Evolutionary conservation across 2,329 filamentous ascomycete species (phyloP), one percentile per base, ranked within the genome.

Genomic region (Cadophora gregata): DNA sequence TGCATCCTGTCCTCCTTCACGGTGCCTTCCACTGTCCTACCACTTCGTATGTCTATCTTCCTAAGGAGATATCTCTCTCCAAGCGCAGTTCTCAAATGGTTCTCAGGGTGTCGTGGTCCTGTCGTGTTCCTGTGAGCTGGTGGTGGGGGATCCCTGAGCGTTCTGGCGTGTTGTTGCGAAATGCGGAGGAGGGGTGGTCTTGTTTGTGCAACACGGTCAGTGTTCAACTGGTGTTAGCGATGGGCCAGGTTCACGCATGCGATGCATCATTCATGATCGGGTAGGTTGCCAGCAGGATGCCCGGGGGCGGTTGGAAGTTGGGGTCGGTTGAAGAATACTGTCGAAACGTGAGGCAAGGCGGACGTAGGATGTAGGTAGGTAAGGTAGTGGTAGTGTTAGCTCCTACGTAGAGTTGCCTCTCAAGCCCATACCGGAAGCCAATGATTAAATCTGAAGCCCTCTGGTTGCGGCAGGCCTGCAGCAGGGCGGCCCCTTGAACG

Each of bases 1-100:
- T 96, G 86, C 90, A 93, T 93, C 74, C 21, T 72, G 64, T 62
- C 66, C 69, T 74, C 81, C 77, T 70, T 73, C 71, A 67, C 72
- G 69, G 66, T 62, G n/a, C n/a, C n/a, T n/a, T n/a, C n/a, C n/a
- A n/a, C n/a, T 75, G 77, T 77, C 78, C 78, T 71, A 69, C 72
- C 65, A 70, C 67, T 24, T 56, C 48, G 48, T 63, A 14, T 10
- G 31, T 63, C 31, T 55, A 19, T 45, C 36, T 33, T 63, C 64
- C 60, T 59, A 42, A 60, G 50, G 21, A 78, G 75, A 66, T 83
- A 82, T 73, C 55, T 58, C 3, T 27, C 24, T 36, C 47, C 47
- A 36, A 50, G 56, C 51, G 25, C 51, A 62, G 21, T 64, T 42
- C 29, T 56, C 53, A 59, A 38, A 31, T 33, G 8, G 24, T 25